Evolutionary conservation across 2,329 filamentous ascomycete genomes (phyloP).

Genomic region (Fusarium cyanostomum): DNA sequence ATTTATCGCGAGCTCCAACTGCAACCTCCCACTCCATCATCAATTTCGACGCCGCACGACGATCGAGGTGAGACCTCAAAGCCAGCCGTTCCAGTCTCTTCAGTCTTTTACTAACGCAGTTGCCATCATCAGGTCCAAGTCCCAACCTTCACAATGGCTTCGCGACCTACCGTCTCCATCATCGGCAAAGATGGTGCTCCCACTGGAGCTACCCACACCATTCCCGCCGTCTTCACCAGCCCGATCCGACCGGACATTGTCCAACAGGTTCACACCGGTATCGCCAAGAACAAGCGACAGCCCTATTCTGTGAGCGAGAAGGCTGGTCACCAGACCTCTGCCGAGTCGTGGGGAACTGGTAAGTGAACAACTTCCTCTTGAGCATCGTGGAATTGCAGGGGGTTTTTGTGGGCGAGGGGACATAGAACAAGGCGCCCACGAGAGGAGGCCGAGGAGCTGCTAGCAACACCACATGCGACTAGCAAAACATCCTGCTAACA

Average conservation of each 20-base stretch:
- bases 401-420: slow-evolving; percentile 29
- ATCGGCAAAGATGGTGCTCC: slow-evolving; percentile 94
- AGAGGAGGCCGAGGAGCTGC: not conserved
- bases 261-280: slow-evolving; percentile 98
- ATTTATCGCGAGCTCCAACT: slow-evolving; percentile 49
- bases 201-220: slow-evolving; percentile 87
- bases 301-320: slow-evolving; percentile 99
- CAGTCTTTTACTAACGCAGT: slow-evolving; percentile 32
- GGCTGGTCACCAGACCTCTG: slow-evolving; percentile 99
- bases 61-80: slow-evolving; percentile 49
- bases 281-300: slow-evolving; percentile 99
- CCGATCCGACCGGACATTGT: slow-evolving; percentile 99
- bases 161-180: slow-evolving; percentile 97
- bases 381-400: slow-evolving; percentile 14
- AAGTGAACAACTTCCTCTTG: slow-evolving; percentile 55
- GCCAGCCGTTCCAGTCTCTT: slow-evolving; percentile 17
- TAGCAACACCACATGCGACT: slow-evolving; percentile 1
- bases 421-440: not conserved
- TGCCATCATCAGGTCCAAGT: slow-evolving; percentile 47
- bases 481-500: slow-evolving; percentile 36
- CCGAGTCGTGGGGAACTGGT: slow-evolving; percentile 99
- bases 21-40: slow-evolving; percentile 48
- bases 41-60: slow-evolving; percentile 54
- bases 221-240: slow-evolving; percentile 95
- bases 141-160: slow-evolving; percentile 77